phyloP scores from a whole-genome alignment of 2,329 filamentous ascomycete species.

The Aspergillus novofumigatus region DNA sequence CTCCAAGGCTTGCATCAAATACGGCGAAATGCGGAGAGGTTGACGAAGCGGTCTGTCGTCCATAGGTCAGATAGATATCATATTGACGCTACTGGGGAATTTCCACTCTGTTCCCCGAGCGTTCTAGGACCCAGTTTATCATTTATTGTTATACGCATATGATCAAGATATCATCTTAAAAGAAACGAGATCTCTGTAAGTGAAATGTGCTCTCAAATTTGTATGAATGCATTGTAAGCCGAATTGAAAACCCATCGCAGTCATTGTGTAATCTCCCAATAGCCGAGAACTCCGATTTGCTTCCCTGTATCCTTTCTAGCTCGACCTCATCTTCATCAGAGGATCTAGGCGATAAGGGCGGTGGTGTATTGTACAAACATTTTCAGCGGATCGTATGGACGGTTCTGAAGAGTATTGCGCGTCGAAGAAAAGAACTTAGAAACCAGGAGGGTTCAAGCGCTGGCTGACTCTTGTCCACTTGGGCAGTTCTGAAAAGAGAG shows the following conservation, averaged over 20 bases:
- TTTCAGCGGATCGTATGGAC: conserved; percentile 5
- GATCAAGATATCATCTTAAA: neutral
- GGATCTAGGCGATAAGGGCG: conserved; percentile 3
- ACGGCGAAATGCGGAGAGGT: neutral
- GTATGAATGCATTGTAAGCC: conserved; percentile 23
- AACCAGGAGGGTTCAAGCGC: conserved; percentile 89
- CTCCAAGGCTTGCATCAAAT: neutral
- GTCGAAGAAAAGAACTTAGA: conserved; percentile 51
- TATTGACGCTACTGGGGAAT: conserved; percentile 1
- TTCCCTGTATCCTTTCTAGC: conserved; percentile 21
- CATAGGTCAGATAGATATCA: neutral
- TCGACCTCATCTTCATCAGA: conserved; percentile 5
- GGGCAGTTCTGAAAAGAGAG: conserved; percentile 60
- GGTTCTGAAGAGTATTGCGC: conserved; percentile 4
- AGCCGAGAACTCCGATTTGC: conserved; percentile 33
- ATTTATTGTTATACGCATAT: conserved; percentile 8
- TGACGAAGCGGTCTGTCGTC: neutral
- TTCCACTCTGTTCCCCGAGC: neutral
- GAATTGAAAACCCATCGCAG: conserved; percentile 11
- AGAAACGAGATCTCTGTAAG: conserved; percentile 13
- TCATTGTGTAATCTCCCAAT: conserved; percentile 22
- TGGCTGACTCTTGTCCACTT: conserved; percentile 97
- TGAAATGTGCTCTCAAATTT: conserved; percentile 18
- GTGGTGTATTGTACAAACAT: conserved; percentile 29
- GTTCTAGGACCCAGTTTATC: neutral